These are phyloP conservation scores for Galerina marginata DNA, from an alignment of 768 basidiomycete species.

Conservation along the genomic window DNA sequence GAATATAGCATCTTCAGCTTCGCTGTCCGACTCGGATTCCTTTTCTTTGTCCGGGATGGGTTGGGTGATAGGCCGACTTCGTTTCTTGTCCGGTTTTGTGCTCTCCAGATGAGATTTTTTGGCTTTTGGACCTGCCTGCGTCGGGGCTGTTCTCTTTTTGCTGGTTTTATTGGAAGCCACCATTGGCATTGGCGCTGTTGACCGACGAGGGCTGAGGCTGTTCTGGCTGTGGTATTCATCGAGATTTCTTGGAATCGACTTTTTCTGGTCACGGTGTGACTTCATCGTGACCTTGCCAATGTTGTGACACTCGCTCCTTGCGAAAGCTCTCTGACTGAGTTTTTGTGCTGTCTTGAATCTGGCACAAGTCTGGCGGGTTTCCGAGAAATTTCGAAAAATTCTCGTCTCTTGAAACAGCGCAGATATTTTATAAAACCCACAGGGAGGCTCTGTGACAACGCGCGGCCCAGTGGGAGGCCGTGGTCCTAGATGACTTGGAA, in stretches of 20 bases:
- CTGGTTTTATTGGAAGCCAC: slow-evolving; percentile 43
- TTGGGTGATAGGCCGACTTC: slow-evolving; percentile 64
- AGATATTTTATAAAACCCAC: no score
- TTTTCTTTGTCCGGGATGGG: slow-evolving; percentile 34
- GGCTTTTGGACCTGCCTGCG: slow-evolving; percentile 50
- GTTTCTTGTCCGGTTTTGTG: slow-evolving; percentile 51
- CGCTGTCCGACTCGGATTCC: slow-evolving; percentile 47
- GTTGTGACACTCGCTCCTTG: no score
- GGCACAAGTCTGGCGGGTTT: no score
- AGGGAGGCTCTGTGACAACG: no score
- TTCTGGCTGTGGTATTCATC: not conserved
- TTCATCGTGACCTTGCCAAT: no score
- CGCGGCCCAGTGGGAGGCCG: no score
- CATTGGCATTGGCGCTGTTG: slow-evolving; percentile 30
- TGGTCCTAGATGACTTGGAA: no score
- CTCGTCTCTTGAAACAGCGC: no score
- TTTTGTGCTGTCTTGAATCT: no score
- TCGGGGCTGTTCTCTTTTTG: slow-evolving; percentile 56
- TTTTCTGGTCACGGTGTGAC: not conserved
- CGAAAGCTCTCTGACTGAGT: no score
- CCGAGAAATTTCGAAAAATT: no score
- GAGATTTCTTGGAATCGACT: not conserved
- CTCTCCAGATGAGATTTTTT: slow-evolving; percentile 59
- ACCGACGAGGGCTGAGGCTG: not conserved
- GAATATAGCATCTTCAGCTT: slow-evolving; percentile 30